phyloP scores from a whole-genome alignment of 225 moss, liverwort and hornwort genomes.

The Straminergon stramineum region DNA sequence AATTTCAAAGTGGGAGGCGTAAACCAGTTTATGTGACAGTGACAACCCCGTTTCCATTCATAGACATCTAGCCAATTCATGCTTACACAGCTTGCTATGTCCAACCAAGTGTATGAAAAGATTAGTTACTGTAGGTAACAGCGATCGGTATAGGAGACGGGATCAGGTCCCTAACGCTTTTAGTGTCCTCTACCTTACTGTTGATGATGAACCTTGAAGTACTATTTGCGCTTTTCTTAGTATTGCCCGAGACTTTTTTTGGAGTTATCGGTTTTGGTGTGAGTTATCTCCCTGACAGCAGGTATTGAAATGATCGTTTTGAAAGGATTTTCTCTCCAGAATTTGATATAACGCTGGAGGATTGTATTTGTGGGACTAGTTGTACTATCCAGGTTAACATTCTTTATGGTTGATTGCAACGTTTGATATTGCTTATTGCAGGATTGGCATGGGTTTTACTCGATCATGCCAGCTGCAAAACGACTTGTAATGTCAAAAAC shows the following conservation, averaged over 20 bases:
- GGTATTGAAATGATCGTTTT: not conserved
- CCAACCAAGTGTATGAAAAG: not conserved
- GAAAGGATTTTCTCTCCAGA: not conserved
- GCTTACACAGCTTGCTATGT: not conserved
- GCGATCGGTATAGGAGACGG: not conserved
- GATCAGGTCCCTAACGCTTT: not conserved
- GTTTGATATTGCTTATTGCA: not conserved
- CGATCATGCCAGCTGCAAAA: not conserved
- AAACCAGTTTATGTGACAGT: not conserved
- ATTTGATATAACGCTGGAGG: not conserved
- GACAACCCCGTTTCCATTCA: not conserved
- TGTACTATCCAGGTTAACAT: not conserved
- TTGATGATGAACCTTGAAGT: not conserved
- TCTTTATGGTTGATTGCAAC: not conserved
- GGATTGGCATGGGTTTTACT: not conserved
- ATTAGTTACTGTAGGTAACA: not conserved
- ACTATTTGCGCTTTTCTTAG: not conserved
- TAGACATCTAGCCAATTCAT: not conserved
- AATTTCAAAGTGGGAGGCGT: not conserved
- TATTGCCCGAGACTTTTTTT: not conserved
- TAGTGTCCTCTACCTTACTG: not conserved
- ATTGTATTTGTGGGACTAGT: not conserved
- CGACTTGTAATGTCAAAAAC: slow-evolving; percentile 13
- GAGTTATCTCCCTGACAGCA: not conserved
- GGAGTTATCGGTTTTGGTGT: not conserved